A percentile compares a stretch with the other conserved stretches of the same genome.
Evolutionary conservation across 768 basidiomycete species (phyloP).

Genomic region (Leccinellum rugosiceps): DNA sequence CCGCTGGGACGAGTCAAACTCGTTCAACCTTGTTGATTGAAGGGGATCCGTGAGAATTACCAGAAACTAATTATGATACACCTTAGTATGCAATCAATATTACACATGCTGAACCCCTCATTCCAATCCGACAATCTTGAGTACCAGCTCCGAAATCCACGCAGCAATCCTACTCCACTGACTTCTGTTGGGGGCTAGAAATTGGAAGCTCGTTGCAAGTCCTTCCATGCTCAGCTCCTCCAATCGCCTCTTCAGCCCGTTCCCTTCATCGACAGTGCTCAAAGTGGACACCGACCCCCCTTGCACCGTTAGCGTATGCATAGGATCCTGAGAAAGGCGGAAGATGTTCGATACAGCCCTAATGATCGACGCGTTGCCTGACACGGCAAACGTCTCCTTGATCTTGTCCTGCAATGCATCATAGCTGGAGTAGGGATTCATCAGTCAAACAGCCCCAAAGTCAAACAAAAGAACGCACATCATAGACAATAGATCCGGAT

Average conservation of each 20-base stretch:
- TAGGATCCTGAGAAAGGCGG: conserved; percentile 59
- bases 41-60: conserved; percentile 18
- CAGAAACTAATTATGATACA: conserved; percentile 4
- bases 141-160: conserved; percentile 67
- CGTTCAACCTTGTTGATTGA: not conserved
- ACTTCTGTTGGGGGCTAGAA: conserved; percentile 54
- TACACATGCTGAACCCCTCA: conserved; percentile 21
- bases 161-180: conserved; percentile 64
- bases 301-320: conserved; percentile 38
- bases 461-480: conserved; percentile 47
- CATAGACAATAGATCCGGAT: conserved; percentile 70
- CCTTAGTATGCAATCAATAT: conserved; percentile 10
- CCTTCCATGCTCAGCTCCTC: conserved; percentile 75
- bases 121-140: conserved; percentile 45
- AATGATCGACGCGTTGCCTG: conserved; percentile 69
- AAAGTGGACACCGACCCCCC: conserved; percentile 62
- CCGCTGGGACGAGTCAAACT: not conserved
- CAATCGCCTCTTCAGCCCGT: conserved; percentile 47
- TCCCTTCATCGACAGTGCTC: conserved; percentile 57
- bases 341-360: conserved; percentile 73
- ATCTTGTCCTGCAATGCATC: conserved; percentile 74
- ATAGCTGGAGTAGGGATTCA: conserved; percentile 45
- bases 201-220: conserved; percentile 67
- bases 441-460: conserved; percentile 3
- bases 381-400: conserved; percentile 65